Percentiles rank a stretch among this genome's conserved stretches.
Conservation (phyloP, 495 filamentous ascomycete species). For the Penicillium salamii region DNA sequence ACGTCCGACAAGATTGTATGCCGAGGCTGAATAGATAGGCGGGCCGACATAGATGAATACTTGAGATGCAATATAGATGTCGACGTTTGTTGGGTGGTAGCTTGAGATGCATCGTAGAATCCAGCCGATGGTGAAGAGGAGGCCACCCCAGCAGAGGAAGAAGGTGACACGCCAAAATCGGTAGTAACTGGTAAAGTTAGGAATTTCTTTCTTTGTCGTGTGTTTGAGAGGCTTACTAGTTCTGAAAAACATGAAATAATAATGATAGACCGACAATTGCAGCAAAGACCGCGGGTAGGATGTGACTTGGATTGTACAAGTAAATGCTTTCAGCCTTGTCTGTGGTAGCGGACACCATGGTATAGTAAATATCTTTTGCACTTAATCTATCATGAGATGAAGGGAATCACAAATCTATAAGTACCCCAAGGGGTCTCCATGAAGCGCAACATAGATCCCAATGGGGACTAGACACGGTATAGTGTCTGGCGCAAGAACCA, state of each 20-base stretch:
- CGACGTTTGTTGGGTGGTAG: conserved; percentile 29
- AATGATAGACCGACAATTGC: conserved; percentile 32
- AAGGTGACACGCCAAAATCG: conserved; percentile 44
- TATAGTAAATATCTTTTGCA: no score
- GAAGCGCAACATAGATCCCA: conserved; percentile 4
- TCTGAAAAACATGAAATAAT: conserved; percentile 37
- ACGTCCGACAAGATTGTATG: conserved; percentile 57
- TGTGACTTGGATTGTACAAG: conserved; percentile 37
- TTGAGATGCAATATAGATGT: conserved; percentile 50
- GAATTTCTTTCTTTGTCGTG: background rate
- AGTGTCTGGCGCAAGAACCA: background rate
- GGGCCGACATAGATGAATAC: conserved; percentile 52
- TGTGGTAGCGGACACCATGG: conserved; percentile 10
- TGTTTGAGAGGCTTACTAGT: conserved; percentile 22
- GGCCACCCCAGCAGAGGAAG: conserved; percentile 40
- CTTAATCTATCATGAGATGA: no score
- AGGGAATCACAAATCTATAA: background rate
- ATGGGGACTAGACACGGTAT: background rate
- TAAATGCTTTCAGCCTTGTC: conserved; percentile 16
- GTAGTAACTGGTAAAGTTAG: conserved; percentile 26
- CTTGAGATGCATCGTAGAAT: conserved; percentile 36
- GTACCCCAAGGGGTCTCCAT: background rate
- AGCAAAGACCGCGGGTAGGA: conserved; percentile 38
- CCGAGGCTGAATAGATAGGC: conserved; percentile 54
- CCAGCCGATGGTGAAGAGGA: conserved; percentile 44